Conservation (phyloP, 2,329 filamentous ascomycete genomes). For the Metarhizium humberi region DNA sequence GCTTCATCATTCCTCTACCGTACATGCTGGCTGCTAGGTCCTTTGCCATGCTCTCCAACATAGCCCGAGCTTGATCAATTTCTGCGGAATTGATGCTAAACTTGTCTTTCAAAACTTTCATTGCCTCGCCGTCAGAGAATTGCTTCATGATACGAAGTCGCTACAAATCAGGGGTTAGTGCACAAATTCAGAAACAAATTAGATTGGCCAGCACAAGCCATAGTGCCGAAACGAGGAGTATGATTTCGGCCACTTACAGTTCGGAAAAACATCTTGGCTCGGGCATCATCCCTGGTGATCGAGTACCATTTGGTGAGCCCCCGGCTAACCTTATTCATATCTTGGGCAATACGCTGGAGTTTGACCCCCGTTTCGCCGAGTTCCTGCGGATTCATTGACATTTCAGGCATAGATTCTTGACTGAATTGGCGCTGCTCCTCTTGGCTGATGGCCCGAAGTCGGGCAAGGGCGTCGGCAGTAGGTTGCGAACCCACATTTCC, state of each 20-base stretch:
- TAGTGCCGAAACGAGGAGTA: no score
- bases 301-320: constrained; percentile 38
- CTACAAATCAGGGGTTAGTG: constrained; percentile 30
- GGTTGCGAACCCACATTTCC: constrained; percentile 10
- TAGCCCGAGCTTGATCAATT: constrained; percentile 35
- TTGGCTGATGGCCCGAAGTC: constrained; percentile 25
- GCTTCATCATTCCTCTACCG: constrained; percentile 17
- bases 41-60: constrained; percentile 43
- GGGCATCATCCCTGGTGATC: constrained; percentile 37
- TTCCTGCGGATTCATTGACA: constrained; percentile 36
- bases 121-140: constrained; percentile 39
- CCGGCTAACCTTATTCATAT: constrained; percentile 36
- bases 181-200: not conserved
- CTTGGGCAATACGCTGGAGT: constrained; percentile 28
- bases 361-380: constrained; percentile 34
- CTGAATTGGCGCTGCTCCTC: constrained; percentile 31
- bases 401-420: constrained; percentile 33
- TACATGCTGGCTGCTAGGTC: constrained; percentile 30
- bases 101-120: constrained; percentile 33
- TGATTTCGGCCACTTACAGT: constrained; percentile 31
- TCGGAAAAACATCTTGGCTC: constrained; percentile 43
- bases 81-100: constrained; percentile 45
- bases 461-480: constrained; percentile 16
- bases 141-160: constrained; percentile 44
- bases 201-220: not conserved